Percentiles rank a stretch among this genome's conserved stretches.
phyloP scores from a whole-genome alignment of 352 stramenopile species.

The Globisporangium okanoganense region DNA sequence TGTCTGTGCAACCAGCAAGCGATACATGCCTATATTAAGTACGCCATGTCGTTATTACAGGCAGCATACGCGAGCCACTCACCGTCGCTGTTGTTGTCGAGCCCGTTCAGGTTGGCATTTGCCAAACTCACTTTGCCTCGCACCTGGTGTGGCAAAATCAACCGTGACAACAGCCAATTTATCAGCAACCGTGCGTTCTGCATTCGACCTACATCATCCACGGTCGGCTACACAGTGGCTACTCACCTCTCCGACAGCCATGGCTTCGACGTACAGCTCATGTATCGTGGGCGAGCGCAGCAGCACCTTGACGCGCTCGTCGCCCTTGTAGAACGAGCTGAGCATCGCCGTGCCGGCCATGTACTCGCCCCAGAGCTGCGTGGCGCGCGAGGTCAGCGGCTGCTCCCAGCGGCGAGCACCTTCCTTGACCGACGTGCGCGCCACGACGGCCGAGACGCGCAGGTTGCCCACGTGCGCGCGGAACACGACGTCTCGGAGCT shows the following conservation, averaged over 20 bases:
- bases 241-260: constrained; percentile 69
- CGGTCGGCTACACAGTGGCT: too few relatives aligned
- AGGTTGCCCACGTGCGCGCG: constrained; percentile 79
- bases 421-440: constrained; percentile 50
- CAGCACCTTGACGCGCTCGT: constrained; percentile 79
- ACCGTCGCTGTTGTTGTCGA: constrained; percentile 5
- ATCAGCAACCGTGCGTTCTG: too few relatives aligned
- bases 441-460: constrained; percentile 73
- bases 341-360: constrained; percentile 84
- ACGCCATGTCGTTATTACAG: not conserved
- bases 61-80: not conserved
- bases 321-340: constrained; percentile 85
- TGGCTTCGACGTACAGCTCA: constrained; percentile 76
- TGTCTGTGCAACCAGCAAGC: not conserved
- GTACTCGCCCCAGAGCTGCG: constrained; percentile 82
- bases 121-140: constrained; percentile 54
- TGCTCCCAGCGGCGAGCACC: constrained; percentile 55
- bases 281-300: constrained; percentile 59
- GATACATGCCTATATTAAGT: not conserved
- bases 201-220: too few relatives aligned
- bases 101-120: constrained; percentile 11
- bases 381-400: constrained; percentile 31
- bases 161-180: not conserved
- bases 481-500: constrained; percentile 62
- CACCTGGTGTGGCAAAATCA: constrained; percentile 26